Evolutionary conservation across 1,284 basidiomycete genomes (phyloP).

Genomic region (Inonotus obliquus): DNA sequence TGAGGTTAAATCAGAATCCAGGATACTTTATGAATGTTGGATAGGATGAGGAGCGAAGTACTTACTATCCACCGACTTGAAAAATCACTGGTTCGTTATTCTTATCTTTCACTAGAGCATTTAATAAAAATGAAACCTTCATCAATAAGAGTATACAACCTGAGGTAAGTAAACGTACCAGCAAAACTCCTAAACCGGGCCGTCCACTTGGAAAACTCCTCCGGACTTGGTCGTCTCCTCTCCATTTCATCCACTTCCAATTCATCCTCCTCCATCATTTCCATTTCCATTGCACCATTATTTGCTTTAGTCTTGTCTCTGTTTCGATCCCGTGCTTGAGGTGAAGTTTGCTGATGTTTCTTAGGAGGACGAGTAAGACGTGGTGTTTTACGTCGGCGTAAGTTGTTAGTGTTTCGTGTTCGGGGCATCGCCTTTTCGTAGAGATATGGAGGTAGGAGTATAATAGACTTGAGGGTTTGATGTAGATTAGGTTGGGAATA

Average conservation of each 20-base stretch:
- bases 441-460: too few species aligned
- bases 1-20: too few species aligned
- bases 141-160: background rate
- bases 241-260: too few species aligned
- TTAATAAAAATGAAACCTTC: background rate
- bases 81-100: background rate
- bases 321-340: background rate
- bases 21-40: too few species aligned
- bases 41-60: background rate
- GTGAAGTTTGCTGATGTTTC: background rate
- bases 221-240: background rate
- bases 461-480: too few species aligned
- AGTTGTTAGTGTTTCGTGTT: background rate
- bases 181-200: background rate
- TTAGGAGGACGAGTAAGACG: background rate
- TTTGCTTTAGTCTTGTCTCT: background rate
- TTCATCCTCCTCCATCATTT: too few species aligned
- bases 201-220: background rate
- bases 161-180: background rate
- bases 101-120: background rate
- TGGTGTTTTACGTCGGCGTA: background rate
- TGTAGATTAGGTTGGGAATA: too few species aligned
- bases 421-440: too few species aligned
- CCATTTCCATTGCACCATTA: background rate
- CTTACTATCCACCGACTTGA: background rate